These are phyloP conservation scores for Saccharomycopsis hybrid DNA, from an alignment of 1,139 yeast genomes.

Conservation along the genomic window DNA sequence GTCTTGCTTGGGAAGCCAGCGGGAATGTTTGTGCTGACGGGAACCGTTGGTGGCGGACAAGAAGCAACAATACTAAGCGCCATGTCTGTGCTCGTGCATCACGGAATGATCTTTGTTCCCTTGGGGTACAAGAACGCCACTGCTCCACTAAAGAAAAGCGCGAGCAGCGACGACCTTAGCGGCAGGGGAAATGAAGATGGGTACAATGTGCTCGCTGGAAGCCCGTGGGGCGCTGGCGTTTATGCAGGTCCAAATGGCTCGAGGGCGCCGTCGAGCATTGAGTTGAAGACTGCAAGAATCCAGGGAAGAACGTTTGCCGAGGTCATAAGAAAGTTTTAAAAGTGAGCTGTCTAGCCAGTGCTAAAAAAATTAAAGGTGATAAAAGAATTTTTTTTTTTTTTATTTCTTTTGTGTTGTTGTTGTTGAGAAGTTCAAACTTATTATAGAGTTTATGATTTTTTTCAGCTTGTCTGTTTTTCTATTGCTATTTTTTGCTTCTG, in stretches of 20 bases:
- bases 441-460: too few species aligned
- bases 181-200: too few species aligned
- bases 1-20: conserved; percentile 51
- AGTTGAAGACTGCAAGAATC: conserved; percentile 48
- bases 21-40: conserved; percentile 52
- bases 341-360: too few species aligned
- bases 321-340: too few species aligned
- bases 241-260: conserved; percentile 64
- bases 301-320: conserved; percentile 64
- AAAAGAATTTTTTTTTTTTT: too few species aligned
- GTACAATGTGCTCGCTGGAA: too few species aligned
- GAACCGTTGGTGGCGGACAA: conserved; percentile 61
- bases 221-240: conserved; percentile 72
- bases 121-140: conserved; percentile 50
- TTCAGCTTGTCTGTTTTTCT: too few species aligned
- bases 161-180: conserved; percentile 51
- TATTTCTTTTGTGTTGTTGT: too few species aligned
- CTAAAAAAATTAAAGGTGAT: too few species aligned
- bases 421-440: too few species aligned
- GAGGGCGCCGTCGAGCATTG: conserved; percentile 53
- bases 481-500: too few species aligned
- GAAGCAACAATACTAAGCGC: conserved; percentile 47
- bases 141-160: conserved; percentile 43
- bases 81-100: conserved; percentile 49
- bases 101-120: conserved; percentile 57